Evolutionary conservation across 805 yeast species (phyloP), one percentile per base, ranked within the genome.

Genomic region (Saccharomycopsis olivae): DNA sequence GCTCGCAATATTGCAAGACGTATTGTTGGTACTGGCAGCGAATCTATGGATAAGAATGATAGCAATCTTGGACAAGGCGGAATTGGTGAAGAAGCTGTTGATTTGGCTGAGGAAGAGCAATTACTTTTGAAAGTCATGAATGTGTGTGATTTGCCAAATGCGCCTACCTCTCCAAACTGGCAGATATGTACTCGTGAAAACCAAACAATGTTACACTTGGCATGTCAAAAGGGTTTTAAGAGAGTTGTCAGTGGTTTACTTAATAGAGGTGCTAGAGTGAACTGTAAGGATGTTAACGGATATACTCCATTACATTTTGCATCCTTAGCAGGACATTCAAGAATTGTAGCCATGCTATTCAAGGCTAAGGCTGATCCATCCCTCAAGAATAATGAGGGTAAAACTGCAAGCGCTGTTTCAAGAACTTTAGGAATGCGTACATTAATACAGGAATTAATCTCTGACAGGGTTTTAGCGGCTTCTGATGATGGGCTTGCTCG

Each of bases 1-100:
- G 96, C 97, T 2, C 75, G 84, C 50, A 87, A 86, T 54, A 84
- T 92, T 51, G 97, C 97, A 1, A 80, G 81, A 57, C 68, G 95
- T 48, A 86, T 92, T 49, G 87, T 89, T 39, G 94, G 92, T 10
- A 69, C 74, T 38, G 57, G 56, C 2, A 51, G 56, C 25, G 46
- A 41, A 19, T 43, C 47, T 39, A 37, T 46, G 32, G 37, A 51
- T 28, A 32, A 47, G 32, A 35, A 27, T 17, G 19, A 53, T 35
- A 36, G 54, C 40, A 25, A 20, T 2, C 11, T 8, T 13, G 16
- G 16, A 23, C 38, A 34, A 27, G 37, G 36, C 17, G 32, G 23
- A 20, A 36, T 44, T 38, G 5, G 5, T 8, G 4, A 14, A 10
- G 15, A 33, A 20, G 9, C 6, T 8, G 11, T 6, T 14, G 6